Percentiles rank a stretch among this genome's conserved stretches.
These are phyloP conservation scores for Fusarium sp. DNA, from an alignment of 2,329 filamentous ascomycete species.

Conservation along the genomic window DNA sequence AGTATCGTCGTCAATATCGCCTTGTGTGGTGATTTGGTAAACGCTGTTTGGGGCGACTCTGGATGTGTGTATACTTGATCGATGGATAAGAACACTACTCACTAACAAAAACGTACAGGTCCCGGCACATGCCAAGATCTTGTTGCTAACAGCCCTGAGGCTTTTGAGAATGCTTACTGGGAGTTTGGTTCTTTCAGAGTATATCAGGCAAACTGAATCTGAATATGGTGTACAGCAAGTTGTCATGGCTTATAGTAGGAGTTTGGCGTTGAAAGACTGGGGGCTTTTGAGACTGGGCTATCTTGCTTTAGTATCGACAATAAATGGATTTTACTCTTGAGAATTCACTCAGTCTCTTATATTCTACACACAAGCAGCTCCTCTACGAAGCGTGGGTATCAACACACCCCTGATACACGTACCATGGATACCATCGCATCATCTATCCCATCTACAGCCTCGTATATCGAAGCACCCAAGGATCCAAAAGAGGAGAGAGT, in stretches of 20 bases:
- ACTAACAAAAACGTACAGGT: conserved; percentile 47
- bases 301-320: conserved; percentile 4
- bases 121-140: conserved; percentile 65
- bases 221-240: neutral
- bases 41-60: conserved; percentile 56
- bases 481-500: conserved; percentile 42
- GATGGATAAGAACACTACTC: neutral
- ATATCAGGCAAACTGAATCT: conserved; percentile 52
- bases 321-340: conserved; percentile 8
- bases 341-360: conserved; percentile 21
- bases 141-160: conserved; percentile 64
- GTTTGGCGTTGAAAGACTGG: conserved; percentile 37
- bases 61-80: conserved; percentile 50
- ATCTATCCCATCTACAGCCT: conserved; percentile 17
- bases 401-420: conserved; percentile 36
- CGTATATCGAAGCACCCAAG: conserved; percentile 24
- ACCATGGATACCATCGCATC: conserved; percentile 6
- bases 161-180: conserved; percentile 70
- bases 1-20: conserved; percentile 74
- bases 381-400: conserved; percentile 35
- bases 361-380: conserved; percentile 28
- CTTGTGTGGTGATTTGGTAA: conserved; percentile 67
- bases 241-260: conserved; percentile 14
- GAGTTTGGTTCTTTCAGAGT: conserved; percentile 69
- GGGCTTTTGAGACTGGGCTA: conserved; percentile 4